Conservation (phyloP, 768 basidiomycete species). For the Termitomyces sp. region DNA sequence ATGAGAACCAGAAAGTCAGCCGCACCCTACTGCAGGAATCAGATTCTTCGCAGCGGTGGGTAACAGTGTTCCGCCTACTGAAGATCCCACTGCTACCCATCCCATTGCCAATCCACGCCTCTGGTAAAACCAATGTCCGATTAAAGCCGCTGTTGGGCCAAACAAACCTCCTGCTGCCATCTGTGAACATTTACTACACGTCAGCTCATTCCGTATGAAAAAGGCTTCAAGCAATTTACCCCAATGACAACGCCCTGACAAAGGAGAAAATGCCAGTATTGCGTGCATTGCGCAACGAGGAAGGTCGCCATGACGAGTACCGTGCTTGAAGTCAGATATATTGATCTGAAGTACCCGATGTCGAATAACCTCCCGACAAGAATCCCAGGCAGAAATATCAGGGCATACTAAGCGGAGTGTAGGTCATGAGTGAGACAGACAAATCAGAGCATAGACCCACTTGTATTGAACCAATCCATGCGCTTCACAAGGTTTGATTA, state of each 20-base stretch:
- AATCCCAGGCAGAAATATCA: slow-evolving; percentile 60
- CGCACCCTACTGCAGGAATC: slow-evolving; percentile 42
- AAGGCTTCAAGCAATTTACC: slow-evolving; percentile 31
- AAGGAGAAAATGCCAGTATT: slow-evolving; percentile 77
- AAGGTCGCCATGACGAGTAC: slow-evolving; percentile 55
- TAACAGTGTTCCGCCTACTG: slow-evolving; percentile 64
- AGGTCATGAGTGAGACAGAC: neutral
- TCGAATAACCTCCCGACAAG: slow-evolving; percentile 68
- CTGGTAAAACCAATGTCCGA: slow-evolving; percentile 74
- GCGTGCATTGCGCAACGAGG: slow-evolving; percentile 65
- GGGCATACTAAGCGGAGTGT: slow-evolving; percentile 45
- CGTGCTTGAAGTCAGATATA: slow-evolving; percentile 44
- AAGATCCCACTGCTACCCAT: slow-evolving; percentile 59
- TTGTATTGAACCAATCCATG: slow-evolving; percentile 12
- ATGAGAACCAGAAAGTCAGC: neutral
- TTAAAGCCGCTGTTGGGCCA: slow-evolving; percentile 53
- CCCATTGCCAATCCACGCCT: slow-evolving; percentile 53
- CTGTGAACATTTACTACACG: slow-evolving; percentile 20
- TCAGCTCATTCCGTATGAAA: slow-evolving; percentile 28
- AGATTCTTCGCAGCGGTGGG: slow-evolving; percentile 60
- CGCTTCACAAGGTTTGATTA: neutral
- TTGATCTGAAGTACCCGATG: slow-evolving; percentile 58
- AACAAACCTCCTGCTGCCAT: slow-evolving; percentile 56
- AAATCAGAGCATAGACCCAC: neutral
- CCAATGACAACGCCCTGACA: slow-evolving; percentile 71